A percentile compares a stretch with the other conserved stretches of the same genome.
phyloP scores from a whole-genome alignment of 2,329 filamentous ascomycete species.

The Apiospora aurea region DNA sequence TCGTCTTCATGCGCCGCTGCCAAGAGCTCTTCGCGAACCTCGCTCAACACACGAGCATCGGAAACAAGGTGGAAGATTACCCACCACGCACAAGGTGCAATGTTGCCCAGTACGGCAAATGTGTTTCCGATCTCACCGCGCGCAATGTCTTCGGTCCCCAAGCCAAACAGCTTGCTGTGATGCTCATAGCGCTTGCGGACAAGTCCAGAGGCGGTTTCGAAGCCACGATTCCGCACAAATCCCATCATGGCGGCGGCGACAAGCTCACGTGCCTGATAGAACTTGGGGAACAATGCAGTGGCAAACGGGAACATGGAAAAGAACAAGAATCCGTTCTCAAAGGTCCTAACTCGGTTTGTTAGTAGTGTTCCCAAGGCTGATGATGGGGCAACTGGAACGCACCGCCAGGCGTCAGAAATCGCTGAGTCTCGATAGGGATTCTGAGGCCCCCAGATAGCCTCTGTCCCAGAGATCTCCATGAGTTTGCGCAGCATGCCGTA shows the following conservation, averaged over 20 bases:
- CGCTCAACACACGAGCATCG: slow-evolving; percentile 31
- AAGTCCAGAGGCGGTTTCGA: slow-evolving; percentile 36
- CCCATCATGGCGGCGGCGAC: slow-evolving; percentile 30
- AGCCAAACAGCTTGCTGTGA: slow-evolving; percentile 30
- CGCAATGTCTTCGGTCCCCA: slow-evolving; percentile 35
- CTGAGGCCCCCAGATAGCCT: slow-evolving; percentile 37
- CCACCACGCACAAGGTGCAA: slow-evolving; percentile 35
- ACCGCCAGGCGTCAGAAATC: slow-evolving; percentile 35
- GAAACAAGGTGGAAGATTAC: slow-evolving; percentile 38
- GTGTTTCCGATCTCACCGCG: slow-evolving; percentile 38
- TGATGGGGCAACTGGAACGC: neutral
- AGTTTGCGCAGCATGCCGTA: slow-evolving; percentile 15
- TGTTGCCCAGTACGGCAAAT: slow-evolving; percentile 36
- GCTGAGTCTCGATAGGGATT: slow-evolving; percentile 37
- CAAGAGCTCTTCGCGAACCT: slow-evolving; percentile 29
- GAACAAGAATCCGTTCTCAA: slow-evolving; percentile 32
- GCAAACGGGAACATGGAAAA: slow-evolving; percentile 31
- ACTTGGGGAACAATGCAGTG: slow-evolving; percentile 25
- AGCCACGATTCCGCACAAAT: slow-evolving; percentile 35
- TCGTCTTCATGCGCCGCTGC: slow-evolving; percentile 27
- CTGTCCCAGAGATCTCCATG: slow-evolving; percentile 35
- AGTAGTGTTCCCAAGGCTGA: neutral
- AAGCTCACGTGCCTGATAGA: slow-evolving; percentile 29
- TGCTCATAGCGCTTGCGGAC: slow-evolving; percentile 36
- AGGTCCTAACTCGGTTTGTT: slow-evolving; percentile 25